Percentiles rank a stretch among this genome's conserved stretches.
These are phyloP conservation scores for Sclerotinia sclerotiorum DNA, from an alignment of 2,329 filamentous ascomycete genomes.

Conservation along the genomic window DNA sequence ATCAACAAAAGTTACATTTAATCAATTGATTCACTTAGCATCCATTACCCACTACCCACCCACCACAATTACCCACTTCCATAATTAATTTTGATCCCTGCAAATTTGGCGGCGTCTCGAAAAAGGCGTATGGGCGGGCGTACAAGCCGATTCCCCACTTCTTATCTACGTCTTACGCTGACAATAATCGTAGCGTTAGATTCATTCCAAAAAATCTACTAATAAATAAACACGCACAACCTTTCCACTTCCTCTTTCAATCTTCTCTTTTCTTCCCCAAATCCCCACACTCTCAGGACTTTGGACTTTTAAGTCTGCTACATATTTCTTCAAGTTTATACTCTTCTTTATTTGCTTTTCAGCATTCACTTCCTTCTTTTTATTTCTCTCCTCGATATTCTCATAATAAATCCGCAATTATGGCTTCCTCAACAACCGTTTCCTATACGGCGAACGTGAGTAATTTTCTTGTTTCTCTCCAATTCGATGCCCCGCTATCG, in stretches of 20 bases:
- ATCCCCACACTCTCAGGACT: constrained; percentile 6
- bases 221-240: no score
- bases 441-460: constrained; percentile 46
- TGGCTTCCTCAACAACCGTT: constrained; percentile 39
- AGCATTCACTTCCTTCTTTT: neutral
- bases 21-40: neutral
- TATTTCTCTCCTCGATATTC: neutral
- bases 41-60: no score
- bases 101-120: no score
- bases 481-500: constrained; percentile 25
- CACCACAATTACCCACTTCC: no score
- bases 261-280: constrained; percentile 3
- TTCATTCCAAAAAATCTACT: no score
- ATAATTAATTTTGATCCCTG: no score
- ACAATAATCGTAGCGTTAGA: neutral
- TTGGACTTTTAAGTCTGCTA: neutral
- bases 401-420: constrained; percentile 31
- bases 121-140: no score
- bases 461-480: constrained; percentile 27
- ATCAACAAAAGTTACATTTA: neutral
- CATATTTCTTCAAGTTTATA: neutral
- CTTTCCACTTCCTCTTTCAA: neutral
- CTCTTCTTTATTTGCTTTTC: neutral
- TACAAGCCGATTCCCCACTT: neutral
- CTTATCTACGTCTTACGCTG: constrained; percentile 2